phyloP scores from a whole-genome alignment of 805 yeast genomes.

The Candida palmyrensis region DNA sequence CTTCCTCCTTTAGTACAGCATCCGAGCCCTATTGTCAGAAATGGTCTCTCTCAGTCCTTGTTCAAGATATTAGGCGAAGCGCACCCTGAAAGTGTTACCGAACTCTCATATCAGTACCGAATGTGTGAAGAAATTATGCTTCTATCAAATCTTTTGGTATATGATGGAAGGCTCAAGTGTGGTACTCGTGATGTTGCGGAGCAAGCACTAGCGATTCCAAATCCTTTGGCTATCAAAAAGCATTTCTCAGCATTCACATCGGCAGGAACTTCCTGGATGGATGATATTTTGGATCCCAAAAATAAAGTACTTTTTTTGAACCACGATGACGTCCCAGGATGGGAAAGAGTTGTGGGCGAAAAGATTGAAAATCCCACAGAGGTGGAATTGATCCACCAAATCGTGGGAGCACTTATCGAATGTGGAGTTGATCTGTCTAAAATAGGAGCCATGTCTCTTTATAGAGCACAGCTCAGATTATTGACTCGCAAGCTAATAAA shows the following conservation, averaged over 20 bases:
- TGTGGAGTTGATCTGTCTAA: conserved; percentile 56
- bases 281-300: conserved; percentile 45
- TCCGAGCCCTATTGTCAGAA: conserved; percentile 54
- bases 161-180: conserved; percentile 70
- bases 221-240: conserved; percentile 19
- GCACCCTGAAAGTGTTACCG: conserved; percentile 72
- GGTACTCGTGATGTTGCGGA: conserved; percentile 63
- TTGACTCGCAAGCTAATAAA: conserved; percentile 28
- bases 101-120: conserved; percentile 78
- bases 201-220: conserved; percentile 49
- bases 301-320: conserved; percentile 72
- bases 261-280: conserved; percentile 45
- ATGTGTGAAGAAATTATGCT: conserved; percentile 90
- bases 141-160: conserved; percentile 73
- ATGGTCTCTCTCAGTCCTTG: conserved; percentile 67
- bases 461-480: conserved; percentile 62
- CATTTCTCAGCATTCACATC: conserved; percentile 5
- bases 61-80: conserved; percentile 69
- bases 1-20: conserved; percentile 79
- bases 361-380: conserved; percentile 72
- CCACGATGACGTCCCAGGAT: conserved; percentile 64
- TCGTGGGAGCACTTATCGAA: conserved; percentile 50
- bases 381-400: conserved; percentile 56
- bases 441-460: conserved; percentile 87
- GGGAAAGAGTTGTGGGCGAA: conserved; percentile 55